Evolutionary conservation across 2,329 filamentous ascomycete species (phyloP).

Genomic region (Colletotrichum lentis): DNA sequence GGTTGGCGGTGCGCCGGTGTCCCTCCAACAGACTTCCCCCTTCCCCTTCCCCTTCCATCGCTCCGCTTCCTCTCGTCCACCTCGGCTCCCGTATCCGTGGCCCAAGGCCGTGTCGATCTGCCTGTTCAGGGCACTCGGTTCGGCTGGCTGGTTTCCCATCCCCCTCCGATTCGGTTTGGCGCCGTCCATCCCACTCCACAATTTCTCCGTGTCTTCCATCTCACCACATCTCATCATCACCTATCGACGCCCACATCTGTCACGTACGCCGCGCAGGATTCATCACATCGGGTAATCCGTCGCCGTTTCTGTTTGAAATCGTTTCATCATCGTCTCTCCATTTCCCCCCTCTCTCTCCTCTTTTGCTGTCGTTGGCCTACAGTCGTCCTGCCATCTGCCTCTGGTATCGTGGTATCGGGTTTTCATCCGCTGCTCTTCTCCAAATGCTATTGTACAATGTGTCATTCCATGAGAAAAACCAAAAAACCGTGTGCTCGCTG

Average conservation of each 20-base stretch:
- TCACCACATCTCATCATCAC: constrained; percentile 16
- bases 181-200: constrained; percentile 21
- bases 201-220: constrained; percentile 25
- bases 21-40: too few relatives aligned
- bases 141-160: constrained; percentile 32
- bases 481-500: constrained; percentile 33
- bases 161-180: constrained; percentile 26
- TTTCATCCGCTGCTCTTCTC: constrained; percentile 8
- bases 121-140: constrained; percentile 31
- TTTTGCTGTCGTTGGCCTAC: constrained; percentile 2
- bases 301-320: neutral
- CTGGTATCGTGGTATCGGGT: constrained; percentile 19
- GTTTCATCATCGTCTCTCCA: constrained; percentile 15
- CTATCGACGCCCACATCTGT: neutral
- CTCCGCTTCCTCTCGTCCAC: neutral
- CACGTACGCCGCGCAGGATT: neutral
- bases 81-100: constrained; percentile 16
- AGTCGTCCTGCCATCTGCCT: constrained; percentile 13
- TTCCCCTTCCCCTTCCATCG: neutral
- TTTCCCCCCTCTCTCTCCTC: neutral
- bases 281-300: constrained; percentile 3
- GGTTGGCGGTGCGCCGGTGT: too few relatives aligned
- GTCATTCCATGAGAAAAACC: constrained; percentile 30
- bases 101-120: constrained; percentile 12
- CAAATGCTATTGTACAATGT: constrained; percentile 34